Evolutionary conservation across 108 stramenopile genomes (phyloP).

Genomic region (Mediolabrus comicus): DNA sequence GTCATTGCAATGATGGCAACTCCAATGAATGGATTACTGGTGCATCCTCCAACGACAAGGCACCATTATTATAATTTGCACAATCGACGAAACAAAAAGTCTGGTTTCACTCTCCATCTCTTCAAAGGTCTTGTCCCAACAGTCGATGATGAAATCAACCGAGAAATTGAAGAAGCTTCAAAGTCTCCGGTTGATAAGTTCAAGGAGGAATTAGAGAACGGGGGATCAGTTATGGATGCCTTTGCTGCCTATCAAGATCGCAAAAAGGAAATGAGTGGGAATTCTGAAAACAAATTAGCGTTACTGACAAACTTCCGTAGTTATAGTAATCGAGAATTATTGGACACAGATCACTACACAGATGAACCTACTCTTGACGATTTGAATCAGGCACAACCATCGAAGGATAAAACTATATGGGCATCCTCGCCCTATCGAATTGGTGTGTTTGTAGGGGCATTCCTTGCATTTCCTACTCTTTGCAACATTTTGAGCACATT

Average conservation of each 20-base stretch:
- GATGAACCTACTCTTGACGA: slow-evolving; percentile 14
- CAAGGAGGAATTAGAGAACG: slow-evolving; percentile 3
- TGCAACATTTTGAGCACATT: slow-evolving; percentile 10
- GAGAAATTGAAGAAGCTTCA: slow-evolving; percentile 3
- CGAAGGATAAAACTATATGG: slow-evolving; percentile 11
- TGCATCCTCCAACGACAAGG: background rate
- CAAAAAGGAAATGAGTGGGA: slow-evolving; percentile 1
- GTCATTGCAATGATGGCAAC: background rate
- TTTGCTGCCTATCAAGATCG: background rate
- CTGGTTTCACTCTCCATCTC: background rate
- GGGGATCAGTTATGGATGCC: background rate
- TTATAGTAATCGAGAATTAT: slow-evolving; percentile 14
- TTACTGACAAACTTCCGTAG: slow-evolving; percentile 6
- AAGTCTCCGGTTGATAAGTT: slow-evolving; percentile 7
- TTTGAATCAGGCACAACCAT: slow-evolving; percentile 14
- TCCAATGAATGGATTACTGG: background rate
- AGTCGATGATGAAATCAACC: slow-evolving; percentile 14
- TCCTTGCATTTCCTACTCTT: slow-evolving; percentile 16
- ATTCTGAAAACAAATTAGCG: slow-evolving; percentile 22
- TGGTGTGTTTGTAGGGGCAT: slow-evolving; percentile 19
- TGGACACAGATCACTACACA: slow-evolving; percentile 9
- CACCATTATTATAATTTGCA: no score
- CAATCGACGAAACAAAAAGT: no score
- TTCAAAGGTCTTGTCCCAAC: slow-evolving; percentile 11
- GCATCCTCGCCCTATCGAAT: slow-evolving; percentile 11